Evolutionary conservation across 306 rosid species (phyloP).

Genomic region (Vigna angularis): DNA sequence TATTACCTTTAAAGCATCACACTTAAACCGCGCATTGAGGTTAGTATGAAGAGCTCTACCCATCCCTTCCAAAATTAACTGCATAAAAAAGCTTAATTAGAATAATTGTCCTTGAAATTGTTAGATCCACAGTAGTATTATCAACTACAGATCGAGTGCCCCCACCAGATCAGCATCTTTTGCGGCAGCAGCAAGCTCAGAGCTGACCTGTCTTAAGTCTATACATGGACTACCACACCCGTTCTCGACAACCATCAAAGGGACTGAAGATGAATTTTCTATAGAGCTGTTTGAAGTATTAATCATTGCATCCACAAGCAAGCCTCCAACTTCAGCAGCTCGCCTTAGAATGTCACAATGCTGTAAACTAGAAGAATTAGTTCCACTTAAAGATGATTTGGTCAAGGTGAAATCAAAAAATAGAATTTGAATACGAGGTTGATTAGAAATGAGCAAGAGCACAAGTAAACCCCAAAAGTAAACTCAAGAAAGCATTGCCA

Average conservation of each 20-base stretch:
- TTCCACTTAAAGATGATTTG: conserved; percentile 16
- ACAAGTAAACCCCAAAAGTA: background rate
- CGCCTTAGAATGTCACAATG: conserved; percentile 94
- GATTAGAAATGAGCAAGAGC: background rate
- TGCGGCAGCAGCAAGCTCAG: conserved; percentile 93
- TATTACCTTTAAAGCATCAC: conserved; percentile 91
- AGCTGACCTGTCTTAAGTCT: conserved; percentile 99
- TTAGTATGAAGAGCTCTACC: conserved; percentile 95
- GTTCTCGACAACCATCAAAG: conserved; percentile 94
- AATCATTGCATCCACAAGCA: conserved; percentile 94
- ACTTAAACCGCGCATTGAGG: conserved; percentile 84
- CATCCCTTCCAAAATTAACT: conserved; percentile 99
- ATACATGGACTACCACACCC: conserved; percentile 99
- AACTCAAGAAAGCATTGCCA: background rate
- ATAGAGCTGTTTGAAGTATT: conserved; percentile 61
- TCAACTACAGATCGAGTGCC: conserved; percentile 30
- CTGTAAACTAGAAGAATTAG: conserved; percentile 62
- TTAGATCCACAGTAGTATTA: conserved; percentile 1
- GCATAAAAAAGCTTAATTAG: conserved; percentile 44
- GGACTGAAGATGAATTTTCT: conserved; percentile 62
- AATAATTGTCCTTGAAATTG: conserved; percentile 25
- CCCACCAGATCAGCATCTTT: conserved; percentile 95
- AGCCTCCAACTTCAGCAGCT: conserved; percentile 97
- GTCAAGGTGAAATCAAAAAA: conserved; percentile 21
- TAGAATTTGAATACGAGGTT: background rate